phyloP scores from a whole-genome alignment of 1,139 yeast species.

The Suhomyces yuchorum region DNA sequence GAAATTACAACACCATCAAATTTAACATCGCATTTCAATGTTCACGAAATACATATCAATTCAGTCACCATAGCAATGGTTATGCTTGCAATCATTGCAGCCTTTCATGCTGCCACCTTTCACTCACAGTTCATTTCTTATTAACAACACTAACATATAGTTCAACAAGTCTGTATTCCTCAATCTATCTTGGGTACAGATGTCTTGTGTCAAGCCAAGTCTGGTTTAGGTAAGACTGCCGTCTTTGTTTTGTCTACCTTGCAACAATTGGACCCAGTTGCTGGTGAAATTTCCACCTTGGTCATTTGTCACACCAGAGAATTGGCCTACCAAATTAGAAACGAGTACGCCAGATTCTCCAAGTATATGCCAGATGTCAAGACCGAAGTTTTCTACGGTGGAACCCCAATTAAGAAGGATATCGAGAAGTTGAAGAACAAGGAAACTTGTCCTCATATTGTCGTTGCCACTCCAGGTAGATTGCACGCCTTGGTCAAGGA shows the following conservation, averaged over 20 bases:
- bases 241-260: conserved; percentile 94
- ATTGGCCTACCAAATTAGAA: conserved; percentile 96
- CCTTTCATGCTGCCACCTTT: background rate
- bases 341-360: conserved; percentile 96
- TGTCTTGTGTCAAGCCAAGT: conserved; percentile 97
- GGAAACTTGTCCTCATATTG: conserved; percentile 94
- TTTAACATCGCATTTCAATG: background rate
- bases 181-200: conserved; percentile 98
- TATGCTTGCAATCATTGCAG: background rate
- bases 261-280: conserved; percentile 96
- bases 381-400: conserved; percentile 97
- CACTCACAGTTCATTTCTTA: background rate
- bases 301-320: conserved; percentile 98
- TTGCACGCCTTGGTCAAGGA: conserved; percentile 92
- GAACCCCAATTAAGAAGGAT: conserved; percentile 85
- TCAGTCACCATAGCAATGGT: background rate
- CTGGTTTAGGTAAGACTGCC: conserved; percentile 99
- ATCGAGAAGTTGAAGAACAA: conserved; percentile 86
- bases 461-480: conserved; percentile 99
- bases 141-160: conserved; percentile 43
- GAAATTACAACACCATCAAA: background rate
- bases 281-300: conserved; percentile 93
- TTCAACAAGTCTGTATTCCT: conserved; percentile 98
- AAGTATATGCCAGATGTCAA: conserved; percentile 98
- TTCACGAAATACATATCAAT: background rate